A percentile compares a stretch with the other conserved stretches of the same genome.
Evolutionary conservation across 169 alveolate species (phyloP).

Genomic region (Eimeria falciformis): DNA sequence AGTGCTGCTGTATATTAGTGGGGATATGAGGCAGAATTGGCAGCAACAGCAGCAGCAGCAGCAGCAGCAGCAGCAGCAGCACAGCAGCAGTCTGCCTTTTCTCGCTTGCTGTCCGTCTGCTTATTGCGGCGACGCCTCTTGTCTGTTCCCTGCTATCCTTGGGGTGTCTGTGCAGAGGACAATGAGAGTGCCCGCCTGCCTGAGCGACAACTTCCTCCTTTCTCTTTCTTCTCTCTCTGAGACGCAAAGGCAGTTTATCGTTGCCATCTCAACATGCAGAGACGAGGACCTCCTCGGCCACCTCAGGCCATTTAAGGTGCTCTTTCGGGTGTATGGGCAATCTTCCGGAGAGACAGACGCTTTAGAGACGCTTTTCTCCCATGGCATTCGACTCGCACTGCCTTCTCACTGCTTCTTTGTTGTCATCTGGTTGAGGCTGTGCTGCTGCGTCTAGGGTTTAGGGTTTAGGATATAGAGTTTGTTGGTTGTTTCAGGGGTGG

Average conservation of each 20-base stretch:
- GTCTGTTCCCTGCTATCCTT: too few species aligned
- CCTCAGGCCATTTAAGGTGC: conserved; percentile 70
- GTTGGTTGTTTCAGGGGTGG: conserved; percentile 58
- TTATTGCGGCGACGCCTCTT: too few species aligned
- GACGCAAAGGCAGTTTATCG: conserved; percentile 74
- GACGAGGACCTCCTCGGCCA: conserved; percentile 72
- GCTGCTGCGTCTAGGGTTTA: background rate
- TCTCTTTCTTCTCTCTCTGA: conserved; percentile 74
- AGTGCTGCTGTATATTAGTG: too few species aligned
- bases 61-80: conserved; percentile 7
- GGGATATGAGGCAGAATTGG: too few species aligned
- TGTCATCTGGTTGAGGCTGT: background rate
- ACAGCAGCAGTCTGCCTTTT: background rate
- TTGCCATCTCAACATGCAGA: conserved; percentile 64
- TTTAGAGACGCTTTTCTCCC: background rate
- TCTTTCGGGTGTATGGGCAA: background rate
- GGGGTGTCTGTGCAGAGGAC: conserved; percentile 42
- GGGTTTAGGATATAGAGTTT: conserved; percentile 11
- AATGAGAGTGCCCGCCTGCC: conserved; percentile 70
- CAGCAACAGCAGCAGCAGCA: conserved; percentile 3
- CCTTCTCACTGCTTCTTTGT: too few species aligned
- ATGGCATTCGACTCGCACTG: too few species aligned
- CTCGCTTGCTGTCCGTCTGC: too few species aligned
- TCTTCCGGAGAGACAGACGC: too few species aligned
- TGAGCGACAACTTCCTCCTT: conserved; percentile 73